Conservation (phyloP, 1,284 basidiomycete species). For the Melampsora larici-populina region DNA sequence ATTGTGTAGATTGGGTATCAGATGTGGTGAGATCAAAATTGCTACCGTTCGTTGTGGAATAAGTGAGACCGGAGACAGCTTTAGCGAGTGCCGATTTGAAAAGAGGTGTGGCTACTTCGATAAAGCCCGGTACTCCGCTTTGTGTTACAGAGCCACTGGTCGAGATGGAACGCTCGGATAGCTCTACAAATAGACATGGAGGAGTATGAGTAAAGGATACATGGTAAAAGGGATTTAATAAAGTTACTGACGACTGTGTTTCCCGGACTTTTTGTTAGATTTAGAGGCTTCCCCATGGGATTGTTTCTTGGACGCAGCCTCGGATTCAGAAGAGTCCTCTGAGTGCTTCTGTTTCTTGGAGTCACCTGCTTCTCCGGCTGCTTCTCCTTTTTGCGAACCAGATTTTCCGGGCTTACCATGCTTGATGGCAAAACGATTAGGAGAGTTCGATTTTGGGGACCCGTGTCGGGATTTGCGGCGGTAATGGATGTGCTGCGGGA, state of each 20-base stretch:
- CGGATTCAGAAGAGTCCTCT: no score
- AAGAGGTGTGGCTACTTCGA: conserved; percentile 48
- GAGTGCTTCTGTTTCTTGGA: no score
- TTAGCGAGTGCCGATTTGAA: conserved; percentile 46
- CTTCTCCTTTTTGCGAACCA: no score
- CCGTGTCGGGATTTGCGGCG: no score
- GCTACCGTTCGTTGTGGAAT: conserved; percentile 44
- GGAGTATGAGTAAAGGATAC: background rate
- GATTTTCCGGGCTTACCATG: no score
- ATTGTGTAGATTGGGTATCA: conserved; percentile 48
- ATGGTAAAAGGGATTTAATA: background rate
- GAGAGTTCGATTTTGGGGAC: no score
- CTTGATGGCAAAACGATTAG: no score
- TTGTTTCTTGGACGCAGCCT: background rate
- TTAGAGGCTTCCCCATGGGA: background rate
- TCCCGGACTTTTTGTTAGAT: background rate
- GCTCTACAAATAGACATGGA: background rate
- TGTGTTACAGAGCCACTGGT: background rate
- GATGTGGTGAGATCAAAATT: conserved; percentile 48
- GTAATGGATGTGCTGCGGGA: no score
- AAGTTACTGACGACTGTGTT: background rate
- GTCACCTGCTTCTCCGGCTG: no score
- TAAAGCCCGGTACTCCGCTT: conserved; percentile 48
- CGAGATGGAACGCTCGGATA: background rate
- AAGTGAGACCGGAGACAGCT: conserved; percentile 48